Percentiles rank a stretch among this genome's conserved stretches.
Conservation (phyloP, 176 grass and related monocot genomes). For the Cenchrus purpureus region DNA sequence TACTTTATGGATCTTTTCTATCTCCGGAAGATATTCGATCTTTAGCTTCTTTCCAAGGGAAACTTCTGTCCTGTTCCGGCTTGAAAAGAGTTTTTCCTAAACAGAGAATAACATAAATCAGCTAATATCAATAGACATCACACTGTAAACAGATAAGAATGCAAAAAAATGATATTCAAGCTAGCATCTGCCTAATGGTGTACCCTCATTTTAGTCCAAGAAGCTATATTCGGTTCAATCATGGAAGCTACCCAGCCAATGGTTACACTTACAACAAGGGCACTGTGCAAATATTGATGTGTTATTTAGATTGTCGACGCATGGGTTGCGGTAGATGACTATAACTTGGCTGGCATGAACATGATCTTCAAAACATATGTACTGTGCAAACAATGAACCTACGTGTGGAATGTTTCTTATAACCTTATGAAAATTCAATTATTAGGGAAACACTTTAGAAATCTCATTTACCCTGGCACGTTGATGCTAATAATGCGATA, state of each 20-base stretch:
- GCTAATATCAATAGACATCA: background rate
- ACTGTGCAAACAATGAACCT: no score
- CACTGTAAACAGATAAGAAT: background rate
- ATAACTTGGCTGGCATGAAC: background rate
- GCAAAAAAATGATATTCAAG: background rate
- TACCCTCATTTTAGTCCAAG: constrained; percentile 20
- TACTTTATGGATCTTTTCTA: constrained; percentile 97
- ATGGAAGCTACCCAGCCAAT: constrained; percentile 7
- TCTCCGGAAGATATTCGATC: constrained; percentile 96
- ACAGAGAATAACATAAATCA: constrained; percentile 41
- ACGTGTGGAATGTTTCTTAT: no score
- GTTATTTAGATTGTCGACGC: background rate
- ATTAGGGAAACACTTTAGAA: background rate
- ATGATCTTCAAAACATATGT: constrained; percentile 11
- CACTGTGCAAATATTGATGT: background rate
- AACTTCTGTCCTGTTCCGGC: constrained; percentile 92
- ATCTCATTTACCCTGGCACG: background rate
- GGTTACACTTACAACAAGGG: background rate
- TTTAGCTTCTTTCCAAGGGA: constrained; percentile 99
- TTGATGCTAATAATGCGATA: constrained; percentile 8
- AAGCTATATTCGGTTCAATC: background rate
- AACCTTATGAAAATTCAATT: background rate
- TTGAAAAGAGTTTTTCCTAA: constrained; percentile 97
- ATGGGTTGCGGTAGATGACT: background rate
- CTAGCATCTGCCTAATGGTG: constrained; percentile 11